Conservation (phyloP, 2,329 filamentous ascomycete species). For the Akanthomyces lecanii region DNA sequence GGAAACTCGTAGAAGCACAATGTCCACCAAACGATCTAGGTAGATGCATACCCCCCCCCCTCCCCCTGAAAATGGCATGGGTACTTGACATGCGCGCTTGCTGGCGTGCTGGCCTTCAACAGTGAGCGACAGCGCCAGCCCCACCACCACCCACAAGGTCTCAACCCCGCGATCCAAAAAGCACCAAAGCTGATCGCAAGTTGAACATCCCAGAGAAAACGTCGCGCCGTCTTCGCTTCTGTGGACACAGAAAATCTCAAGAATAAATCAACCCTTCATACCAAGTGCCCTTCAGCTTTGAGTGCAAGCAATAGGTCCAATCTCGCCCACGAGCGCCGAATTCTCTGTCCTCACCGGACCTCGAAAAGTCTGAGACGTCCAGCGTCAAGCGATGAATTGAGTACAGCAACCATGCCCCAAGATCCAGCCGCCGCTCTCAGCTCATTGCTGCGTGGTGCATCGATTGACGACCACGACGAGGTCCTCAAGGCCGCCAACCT, state of each 20-base stretch:
- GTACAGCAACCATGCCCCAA: constrained; percentile 33
- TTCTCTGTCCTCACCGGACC: not conserved
- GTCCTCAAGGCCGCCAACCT: constrained; percentile 61
- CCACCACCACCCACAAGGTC: constrained; percentile 17
- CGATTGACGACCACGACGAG: constrained; percentile 69
- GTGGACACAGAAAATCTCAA: too few relatives aligned
- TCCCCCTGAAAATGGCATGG: too few relatives aligned
- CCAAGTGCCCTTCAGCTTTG: not conserved
- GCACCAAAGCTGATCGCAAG: not conserved
- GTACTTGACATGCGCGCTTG: not conserved
- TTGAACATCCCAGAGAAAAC: not conserved
- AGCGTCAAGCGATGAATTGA: constrained; percentile 24
- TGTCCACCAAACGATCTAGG: too few relatives aligned
- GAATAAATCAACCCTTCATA: not conserved
- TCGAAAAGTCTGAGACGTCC: not conserved
- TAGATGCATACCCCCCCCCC: too few relatives aligned
- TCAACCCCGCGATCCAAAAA: constrained; percentile 18
- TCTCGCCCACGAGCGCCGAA: not conserved
- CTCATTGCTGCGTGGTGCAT: constrained; percentile 50
- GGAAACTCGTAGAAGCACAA: too few relatives aligned
- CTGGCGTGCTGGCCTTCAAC: not conserved
- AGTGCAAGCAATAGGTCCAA: not conserved
- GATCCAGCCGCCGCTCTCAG: constrained; percentile 49
- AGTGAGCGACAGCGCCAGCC: not conserved
- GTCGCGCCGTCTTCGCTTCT: not conserved